A percentile compares a stretch with the other conserved stretches of the same genome.
phyloP scores from a whole-genome alignment of 768 basidiomycete species.

The Dacryopinax primogenitus region DNA sequence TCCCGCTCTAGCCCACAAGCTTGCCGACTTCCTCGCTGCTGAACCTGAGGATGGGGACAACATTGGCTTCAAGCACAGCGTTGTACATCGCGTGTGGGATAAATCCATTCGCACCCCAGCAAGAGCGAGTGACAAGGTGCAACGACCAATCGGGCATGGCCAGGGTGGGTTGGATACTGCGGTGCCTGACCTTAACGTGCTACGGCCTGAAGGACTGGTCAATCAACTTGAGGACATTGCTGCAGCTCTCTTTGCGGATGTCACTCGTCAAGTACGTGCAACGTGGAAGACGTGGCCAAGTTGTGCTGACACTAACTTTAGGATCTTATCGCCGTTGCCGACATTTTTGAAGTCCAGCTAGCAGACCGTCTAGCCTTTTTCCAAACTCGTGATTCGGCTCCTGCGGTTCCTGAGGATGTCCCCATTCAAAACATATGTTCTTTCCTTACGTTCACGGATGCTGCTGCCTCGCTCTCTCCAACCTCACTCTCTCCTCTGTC shows the following conservation, averaged over 20 bases:
- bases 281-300: not conserved
- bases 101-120: not conserved
- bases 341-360: constrained; percentile 68
- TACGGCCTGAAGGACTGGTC: constrained; percentile 58
- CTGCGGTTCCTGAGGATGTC: constrained; percentile 42
- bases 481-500: constrained; percentile 57
- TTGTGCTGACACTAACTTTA: constrained; percentile 22
- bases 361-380: constrained; percentile 76
- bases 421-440: constrained; percentile 71
- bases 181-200: constrained; percentile 50
- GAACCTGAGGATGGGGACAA: constrained; percentile 36
- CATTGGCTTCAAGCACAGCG: not conserved
- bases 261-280: constrained; percentile 23
- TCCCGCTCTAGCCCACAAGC: constrained; percentile 42
- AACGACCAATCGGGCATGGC: not conserved
- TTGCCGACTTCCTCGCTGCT: constrained; percentile 48
- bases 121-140: not conserved
- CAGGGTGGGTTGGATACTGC: constrained; percentile 28
- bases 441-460: constrained; percentile 53
- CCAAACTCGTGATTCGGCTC: constrained; percentile 39
- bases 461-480: constrained; percentile 45
- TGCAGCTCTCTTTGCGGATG: constrained; percentile 63
- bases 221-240: constrained; percentile 67
- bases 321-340: constrained; percentile 67
- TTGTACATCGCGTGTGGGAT: not conserved